Conservation (phyloP, 176 grass and related monocot species). For the Rhipidocladum racemiflorum region DNA sequence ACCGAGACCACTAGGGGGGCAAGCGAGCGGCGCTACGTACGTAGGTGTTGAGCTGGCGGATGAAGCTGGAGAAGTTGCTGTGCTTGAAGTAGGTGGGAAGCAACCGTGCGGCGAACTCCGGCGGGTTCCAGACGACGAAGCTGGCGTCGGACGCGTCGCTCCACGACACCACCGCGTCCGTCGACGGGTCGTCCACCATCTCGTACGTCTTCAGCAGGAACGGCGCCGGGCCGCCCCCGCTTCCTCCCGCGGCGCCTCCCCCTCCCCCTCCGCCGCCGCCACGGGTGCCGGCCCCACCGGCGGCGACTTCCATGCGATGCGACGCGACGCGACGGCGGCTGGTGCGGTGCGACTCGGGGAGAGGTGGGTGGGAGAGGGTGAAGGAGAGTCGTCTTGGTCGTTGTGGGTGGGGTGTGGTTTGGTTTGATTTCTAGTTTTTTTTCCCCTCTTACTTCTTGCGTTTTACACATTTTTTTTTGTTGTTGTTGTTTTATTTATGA, state of each 20-base stretch:
- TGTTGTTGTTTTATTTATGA: neutral
- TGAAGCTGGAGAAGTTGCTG: slow-evolving; percentile 98
- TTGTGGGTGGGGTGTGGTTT: neutral
- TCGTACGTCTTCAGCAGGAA: slow-evolving; percentile 95
- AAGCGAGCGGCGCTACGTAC: slow-evolving; percentile 24
- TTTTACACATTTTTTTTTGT: neutral
- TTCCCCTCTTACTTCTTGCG: too few species aligned
- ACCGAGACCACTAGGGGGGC: neutral
- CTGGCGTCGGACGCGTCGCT: slow-evolving; percentile 53
- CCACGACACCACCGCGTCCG: slow-evolving; percentile 78
- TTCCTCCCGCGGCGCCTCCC: slow-evolving; percentile 6
- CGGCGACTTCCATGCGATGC: slow-evolving; percentile 32
- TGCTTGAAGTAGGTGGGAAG: slow-evolving; percentile 91
- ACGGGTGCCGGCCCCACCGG: neutral
- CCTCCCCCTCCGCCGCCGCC: neutral
- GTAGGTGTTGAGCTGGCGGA: slow-evolving; percentile 99
- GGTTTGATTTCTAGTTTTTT: neutral
- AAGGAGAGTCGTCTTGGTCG: neutral
- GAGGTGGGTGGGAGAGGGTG: neutral
- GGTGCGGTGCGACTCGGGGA: neutral
- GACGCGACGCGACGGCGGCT: neutral
- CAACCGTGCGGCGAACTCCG: slow-evolving; percentile 64
- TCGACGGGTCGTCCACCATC: slow-evolving; percentile 86
- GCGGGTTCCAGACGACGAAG: slow-evolving; percentile 89
- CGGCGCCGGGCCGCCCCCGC: slow-evolving; percentile 65